Conservation (phyloP, 169 alveolate species). For the Plasmodium billcollinsi region DNA sequence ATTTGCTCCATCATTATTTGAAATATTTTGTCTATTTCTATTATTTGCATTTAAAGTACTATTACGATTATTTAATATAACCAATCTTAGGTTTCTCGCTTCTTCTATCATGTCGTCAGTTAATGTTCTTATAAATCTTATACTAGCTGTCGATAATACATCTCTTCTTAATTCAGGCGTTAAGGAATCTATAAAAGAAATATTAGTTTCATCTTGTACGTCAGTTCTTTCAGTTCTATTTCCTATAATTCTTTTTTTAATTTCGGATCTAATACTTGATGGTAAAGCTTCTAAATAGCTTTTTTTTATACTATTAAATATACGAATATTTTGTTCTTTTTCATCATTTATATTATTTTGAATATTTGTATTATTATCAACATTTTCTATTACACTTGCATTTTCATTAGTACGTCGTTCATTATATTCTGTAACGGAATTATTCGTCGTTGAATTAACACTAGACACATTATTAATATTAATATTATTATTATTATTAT, state of each 20-base stretch:
- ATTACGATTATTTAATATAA: slow-evolving; percentile 25
- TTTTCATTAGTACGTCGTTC: background rate
- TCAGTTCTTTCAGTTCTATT: slow-evolving; percentile 52
- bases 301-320: slow-evolving; percentile 69
- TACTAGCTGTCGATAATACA: slow-evolving; percentile 83
- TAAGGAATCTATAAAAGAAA: slow-evolving; percentile 85
- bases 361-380: background rate
- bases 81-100: slow-evolving; percentile 81
- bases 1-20: background rate
- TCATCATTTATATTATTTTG: slow-evolving; percentile 2
- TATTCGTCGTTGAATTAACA: background rate
- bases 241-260: slow-evolving; percentile 70
- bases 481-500: background rate
- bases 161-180: slow-evolving; percentile 87
- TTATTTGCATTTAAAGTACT: slow-evolving; percentile 10
- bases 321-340: slow-evolving; percentile 19
- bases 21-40: slow-evolving; percentile 9
- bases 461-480: background rate
- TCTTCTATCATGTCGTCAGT: slow-evolving; percentile 86
- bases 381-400: background rate
- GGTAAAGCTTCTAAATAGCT: slow-evolving; percentile 71
- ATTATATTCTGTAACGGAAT: background rate
- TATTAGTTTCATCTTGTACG: slow-evolving; percentile 83
- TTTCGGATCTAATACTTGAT: slow-evolving; percentile 52
- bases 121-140: slow-evolving; percentile 81